Base-by-base conservation (phyloP, 805 yeast species). In the Yarrowia porcina region DNA sequence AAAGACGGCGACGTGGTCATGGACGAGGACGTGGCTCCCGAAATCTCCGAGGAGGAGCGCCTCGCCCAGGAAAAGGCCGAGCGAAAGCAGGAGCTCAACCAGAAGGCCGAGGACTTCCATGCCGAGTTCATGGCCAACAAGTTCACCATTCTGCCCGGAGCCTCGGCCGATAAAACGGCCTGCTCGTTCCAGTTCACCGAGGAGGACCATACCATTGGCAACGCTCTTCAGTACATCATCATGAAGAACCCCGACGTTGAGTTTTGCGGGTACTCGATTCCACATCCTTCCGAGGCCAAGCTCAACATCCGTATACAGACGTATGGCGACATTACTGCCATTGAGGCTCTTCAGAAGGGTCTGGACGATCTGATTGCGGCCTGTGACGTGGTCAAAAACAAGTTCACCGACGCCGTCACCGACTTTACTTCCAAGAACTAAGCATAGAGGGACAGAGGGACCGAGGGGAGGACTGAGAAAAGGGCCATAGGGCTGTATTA, bases 241-340 rank as follows among this genome's bases (percentile, higher is more conserved):
- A 91, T 94, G 96, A 92, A 93, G 77, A 94, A 94, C 72, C 97
- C 97, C 38, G 96, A 91, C 67, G 99, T 94, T 25, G 99, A 94
- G 73, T 94, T 94, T 74, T 93, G 98, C 73, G 99, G 99, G 63
- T 94, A 94, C 77, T 90, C 97, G 45, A 94, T 94, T 68, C 99
- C 99, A 11, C 99, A 94, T 76, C 99, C 99, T 18, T 89, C 97
- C 35, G 99, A 94, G 76, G 81, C 90, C 65, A 87, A 88, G 68
- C 79, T 94, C 76, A 90, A 94, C 76, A 74, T 94, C 64, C 85
- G 99, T 77, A 90, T 94, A 66, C 99, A 94, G 77, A 94, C 99
- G 0, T 92, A 91, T 72, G 97, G 85, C 30, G 77, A 78, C 9
- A 82, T 84, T 67, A 87, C 97, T 3, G 98, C 98, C 3, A 85